Percentiles rank a stretch among this genome's conserved stretches.
phyloP scores from a whole-genome alignment of 805 yeast genomes.

The Gaillardinia entomophila region DNA sequence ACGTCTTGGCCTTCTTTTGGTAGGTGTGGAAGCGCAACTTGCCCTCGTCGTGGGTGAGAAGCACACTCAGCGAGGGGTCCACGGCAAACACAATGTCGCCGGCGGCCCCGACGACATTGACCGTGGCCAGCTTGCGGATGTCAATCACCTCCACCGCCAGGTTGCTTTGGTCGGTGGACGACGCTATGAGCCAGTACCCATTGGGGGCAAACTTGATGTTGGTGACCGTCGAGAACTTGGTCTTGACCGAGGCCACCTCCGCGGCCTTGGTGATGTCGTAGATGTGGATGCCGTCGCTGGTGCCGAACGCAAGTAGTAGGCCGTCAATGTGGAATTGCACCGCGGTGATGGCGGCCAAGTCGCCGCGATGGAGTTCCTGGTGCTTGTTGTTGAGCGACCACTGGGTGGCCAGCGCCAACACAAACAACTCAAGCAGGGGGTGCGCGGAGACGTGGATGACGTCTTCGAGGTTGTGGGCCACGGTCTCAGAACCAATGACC shows the following conservation, averaged over 20 bases:
- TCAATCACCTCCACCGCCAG: conserved; percentile 40
- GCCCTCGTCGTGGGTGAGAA: conserved; percentile 15
- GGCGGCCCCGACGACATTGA: conserved; percentile 21
- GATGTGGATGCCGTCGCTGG: conserved; percentile 24
- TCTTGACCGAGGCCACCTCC: conserved; percentile 25
- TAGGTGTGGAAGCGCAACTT: conserved; percentile 27
- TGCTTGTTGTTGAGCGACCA: conserved; percentile 6
- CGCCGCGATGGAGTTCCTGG: conserved; percentile 5
- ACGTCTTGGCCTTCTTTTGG: conserved; percentile 33
- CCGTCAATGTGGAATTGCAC: conserved; percentile 46
- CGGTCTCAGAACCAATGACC: conserved; percentile 5
- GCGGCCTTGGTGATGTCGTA: conserved; percentile 34
- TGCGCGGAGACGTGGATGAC: not conserved
- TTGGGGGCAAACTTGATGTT: conserved; percentile 51
- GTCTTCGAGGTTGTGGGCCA: not conserved
- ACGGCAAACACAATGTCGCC: conserved; percentile 17
- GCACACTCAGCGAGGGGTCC: conserved; percentile 31
- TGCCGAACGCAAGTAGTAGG: conserved; percentile 37
- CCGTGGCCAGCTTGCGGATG: conserved; percentile 34
- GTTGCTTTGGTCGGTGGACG: conserved; percentile 12
- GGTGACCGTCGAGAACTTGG: conserved; percentile 17
- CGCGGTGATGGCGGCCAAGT: conserved; percentile 8
- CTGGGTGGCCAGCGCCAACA: conserved; percentile 4
- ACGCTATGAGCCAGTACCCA: conserved; percentile 55
- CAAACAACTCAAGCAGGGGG: conserved; percentile 7